Base-by-base conservation (phyloP, 176 grass and related monocot species). In the Oryza punctata region DNA sequence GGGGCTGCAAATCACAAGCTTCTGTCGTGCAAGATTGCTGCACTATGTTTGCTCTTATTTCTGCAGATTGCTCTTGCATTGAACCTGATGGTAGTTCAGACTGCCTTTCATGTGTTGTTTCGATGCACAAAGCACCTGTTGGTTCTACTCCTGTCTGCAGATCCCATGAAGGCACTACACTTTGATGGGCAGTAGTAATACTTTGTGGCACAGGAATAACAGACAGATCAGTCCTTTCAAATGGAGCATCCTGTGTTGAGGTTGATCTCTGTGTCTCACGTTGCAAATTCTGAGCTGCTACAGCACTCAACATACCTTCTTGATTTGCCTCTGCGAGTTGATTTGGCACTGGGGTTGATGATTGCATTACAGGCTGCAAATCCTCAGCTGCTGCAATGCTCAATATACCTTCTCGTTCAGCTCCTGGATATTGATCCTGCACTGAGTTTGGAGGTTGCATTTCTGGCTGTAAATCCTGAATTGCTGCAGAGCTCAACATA, bases 1-100 rank as follows among this genome's bases (percentile, higher is more conserved):
- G 76, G 81, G 59, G 72, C 57, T 81, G 83, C 45, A 68, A 63
- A 32, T 82, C 78, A 70, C 67, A 63, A 75, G 79, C 72, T 75
- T 19, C 15, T 16, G 25, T 67, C 14, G 50, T 73, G 60, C 59
- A 73, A 29, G 33, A 35, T 35, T 6, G 33, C 33, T 38, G 37
- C 37, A 38, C 37, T 9, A 38, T 8, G 37, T 38, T 38, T 38
- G 37, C 46, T 50, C 41, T 25, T 81, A 76, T 57, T 68, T 82
- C 88, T 16, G 11, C 83, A 78, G 16, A 26, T 45, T 30, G 88
- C 65, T 76, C 77, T 29, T 85, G 78, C 82, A 45, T 71, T 44
- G 33, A 85, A 63, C 44, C 38, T 21, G 78, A 85, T 72, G 78
- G 59, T 63, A 77, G 27, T 72, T 40, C 77, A 1, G 43, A 65